These are phyloP conservation scores for Fonsecaea pugnacius DNA, from an alignment of 2,329 filamentous ascomycete species.

Conservation along the genomic window DNA sequence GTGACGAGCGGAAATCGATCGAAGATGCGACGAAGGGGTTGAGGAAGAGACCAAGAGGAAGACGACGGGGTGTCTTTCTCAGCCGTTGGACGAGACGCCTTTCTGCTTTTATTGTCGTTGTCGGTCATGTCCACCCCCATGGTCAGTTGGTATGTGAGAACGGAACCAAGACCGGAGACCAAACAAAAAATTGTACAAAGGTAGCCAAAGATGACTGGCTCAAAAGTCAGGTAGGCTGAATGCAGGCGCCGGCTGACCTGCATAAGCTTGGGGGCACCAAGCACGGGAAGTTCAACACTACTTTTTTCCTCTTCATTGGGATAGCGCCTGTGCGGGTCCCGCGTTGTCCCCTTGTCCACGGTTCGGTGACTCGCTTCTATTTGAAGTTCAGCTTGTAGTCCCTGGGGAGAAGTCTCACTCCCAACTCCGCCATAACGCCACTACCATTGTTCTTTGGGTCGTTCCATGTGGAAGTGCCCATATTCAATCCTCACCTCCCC, in stretches of 20 bases:
- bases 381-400: neutral
- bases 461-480: neutral
- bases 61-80: slow-evolving; percentile 5
- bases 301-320: neutral
- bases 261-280: slow-evolving; percentile 8
- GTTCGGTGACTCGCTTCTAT: neutral
- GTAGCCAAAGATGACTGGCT: slow-evolving; percentile 1
- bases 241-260: slow-evolving; percentile 7
- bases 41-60: slow-evolving; percentile 57
- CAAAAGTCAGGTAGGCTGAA: neutral
- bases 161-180: neutral
- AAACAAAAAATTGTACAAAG: slow-evolving; percentile 5
- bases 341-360: neutral
- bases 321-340: neutral
- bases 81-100: neutral
- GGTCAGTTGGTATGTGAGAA: neutral
- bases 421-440: neutral
- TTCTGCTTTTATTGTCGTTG: slow-evolving; percentile 3
- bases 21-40: slow-evolving; percentile 80
- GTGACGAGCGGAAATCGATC: slow-evolving; percentile 78
- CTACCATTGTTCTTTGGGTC: neutral
- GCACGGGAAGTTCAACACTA: neutral
- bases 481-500: neutral
- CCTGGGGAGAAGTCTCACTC: neutral
- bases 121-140: slow-evolving; percentile 20